Conservation (phyloP, 129 eudicot genomes). For the Scalesia atractyloides region DNA sequence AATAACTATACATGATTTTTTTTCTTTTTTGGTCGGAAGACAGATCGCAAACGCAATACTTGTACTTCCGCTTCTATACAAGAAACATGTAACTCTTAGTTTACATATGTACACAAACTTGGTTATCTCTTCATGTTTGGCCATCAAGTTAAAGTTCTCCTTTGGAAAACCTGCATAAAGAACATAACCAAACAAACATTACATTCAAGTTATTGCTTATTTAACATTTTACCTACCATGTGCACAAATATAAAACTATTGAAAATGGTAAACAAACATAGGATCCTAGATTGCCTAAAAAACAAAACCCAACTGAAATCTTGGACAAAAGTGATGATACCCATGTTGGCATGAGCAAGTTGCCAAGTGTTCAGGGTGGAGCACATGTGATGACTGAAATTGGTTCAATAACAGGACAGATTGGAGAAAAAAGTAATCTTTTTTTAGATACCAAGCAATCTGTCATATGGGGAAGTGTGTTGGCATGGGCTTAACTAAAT, state of each 20-base stretch:
- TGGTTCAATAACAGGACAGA: constrained; percentile 37
- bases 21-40: constrained; percentile 31
- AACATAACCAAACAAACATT: background rate
- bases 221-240: constrained; percentile 38
- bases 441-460: constrained; percentile 37
- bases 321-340: constrained; percentile 44
- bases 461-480: constrained; percentile 35
- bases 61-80: constrained; percentile 34
- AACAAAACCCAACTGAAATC: constrained; percentile 36
- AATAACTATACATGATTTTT: constrained; percentile 33
- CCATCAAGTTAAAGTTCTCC: constrained; percentile 50
- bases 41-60: constrained; percentile 44
- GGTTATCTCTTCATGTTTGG: constrained; percentile 28
- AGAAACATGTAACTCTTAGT: constrained; percentile 27
- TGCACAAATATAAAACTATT: background rate
- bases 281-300: constrained; percentile 37
- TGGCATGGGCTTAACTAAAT: constrained; percentile 32
- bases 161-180: constrained; percentile 52
- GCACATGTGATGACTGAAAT: constrained; percentile 39
- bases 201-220: constrained; percentile 9
- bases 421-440: constrained; percentile 28
- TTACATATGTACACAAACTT: constrained; percentile 37
- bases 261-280: constrained; percentile 17
- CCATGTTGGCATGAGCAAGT: constrained; percentile 39
- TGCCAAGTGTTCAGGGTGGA: constrained; percentile 36